Base-by-base conservation (phyloP, 495 filamentous ascomycete genomes). In the Saxispiralis lemnorum region DNA sequence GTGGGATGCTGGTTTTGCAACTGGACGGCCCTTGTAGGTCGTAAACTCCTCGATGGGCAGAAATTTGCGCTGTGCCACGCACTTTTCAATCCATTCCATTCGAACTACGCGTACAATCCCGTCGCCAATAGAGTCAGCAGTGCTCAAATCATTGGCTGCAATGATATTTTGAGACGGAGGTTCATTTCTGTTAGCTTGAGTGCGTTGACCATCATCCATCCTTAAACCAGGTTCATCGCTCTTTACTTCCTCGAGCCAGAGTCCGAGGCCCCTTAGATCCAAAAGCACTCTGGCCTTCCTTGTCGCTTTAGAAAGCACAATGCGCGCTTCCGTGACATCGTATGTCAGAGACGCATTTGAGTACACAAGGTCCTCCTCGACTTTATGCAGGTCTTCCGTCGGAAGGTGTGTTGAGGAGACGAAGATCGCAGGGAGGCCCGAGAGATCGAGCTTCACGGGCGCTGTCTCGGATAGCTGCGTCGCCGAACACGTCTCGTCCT, bases 11-110 rank as follows among this genome's bases (percentile, higher is more conserved):
- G 60, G 56, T 18, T 41, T 52, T 33, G 44, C 54, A 32, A 55
- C 57, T 28, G 3, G 45, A 19, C 57, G 63, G 9, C 75, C 80
- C 51, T 69, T 63, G 49, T 86, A 94, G 15, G 93, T 58, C 1
- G 78, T 38, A 51, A 79, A 89, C 1, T 71, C 54, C 10, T 73
- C 62, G 0, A 76, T 44, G 0, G 79, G 73, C 0, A 89, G 59
- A 2, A 75, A 47, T 13, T 50, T 51, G 6, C 69, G 66, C 0
- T 64, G 56, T 31, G 63, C 56, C 11, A 85, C 43, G 10, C 75
- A 85, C 18, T 73, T 66, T 7, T 71, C 62, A 24, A 92, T 68
- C 88, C 88, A 96, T 2, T 73, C 62, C 0, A 89, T 59, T 51
- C 73, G 83, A 18, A 89, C 66, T 15, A 94, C 79, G 42, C 66